Evolutionary conservation across 495 filamentous ascomycete species (phyloP).

Genomic region (Penicillium coffeae): DNA sequence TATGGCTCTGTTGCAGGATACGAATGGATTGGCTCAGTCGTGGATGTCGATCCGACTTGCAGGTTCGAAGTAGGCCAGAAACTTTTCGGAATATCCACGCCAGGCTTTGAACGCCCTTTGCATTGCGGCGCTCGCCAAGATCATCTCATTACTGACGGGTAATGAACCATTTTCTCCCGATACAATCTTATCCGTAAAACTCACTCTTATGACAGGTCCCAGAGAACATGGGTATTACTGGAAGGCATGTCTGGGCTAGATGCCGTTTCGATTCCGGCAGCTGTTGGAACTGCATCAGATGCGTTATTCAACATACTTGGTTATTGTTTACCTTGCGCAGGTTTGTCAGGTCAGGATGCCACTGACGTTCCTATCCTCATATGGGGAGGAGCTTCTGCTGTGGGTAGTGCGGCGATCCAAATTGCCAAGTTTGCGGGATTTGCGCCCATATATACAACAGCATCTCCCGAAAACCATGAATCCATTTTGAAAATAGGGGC

Average conservation of each 20-base stretch:
- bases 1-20: background rate
- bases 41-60: too few relatives aligned
- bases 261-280: background rate
- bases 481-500: slow-evolving; percentile 24
- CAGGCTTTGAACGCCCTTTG: background rate
- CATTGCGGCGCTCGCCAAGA: background rate
- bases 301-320: slow-evolving; percentile 33
- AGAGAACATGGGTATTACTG: too few relatives aligned
- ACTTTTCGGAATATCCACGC: background rate
- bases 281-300: background rate
- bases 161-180: background rate
- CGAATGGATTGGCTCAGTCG: background rate
- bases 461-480: slow-evolving; percentile 24
- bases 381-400: slow-evolving; percentile 24
- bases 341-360: slow-evolving; percentile 17
- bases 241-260: background rate
- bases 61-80: background rate
- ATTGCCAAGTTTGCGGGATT: slow-evolving; percentile 19
- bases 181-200: too few relatives aligned
- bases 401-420: slow-evolving; percentile 25
- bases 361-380: slow-evolving; percentile 20
- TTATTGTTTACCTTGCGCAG: too few relatives aligned
- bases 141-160: background rate
- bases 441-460: slow-evolving; percentile 26
- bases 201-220: too few relatives aligned